Percentiles rank a stretch among this genome's conserved stretches.
These are phyloP conservation scores for Phytophthora tentaculata DNA, from an alignment of 352 stramenopile genomes.

Conservation along the genomic window DNA sequence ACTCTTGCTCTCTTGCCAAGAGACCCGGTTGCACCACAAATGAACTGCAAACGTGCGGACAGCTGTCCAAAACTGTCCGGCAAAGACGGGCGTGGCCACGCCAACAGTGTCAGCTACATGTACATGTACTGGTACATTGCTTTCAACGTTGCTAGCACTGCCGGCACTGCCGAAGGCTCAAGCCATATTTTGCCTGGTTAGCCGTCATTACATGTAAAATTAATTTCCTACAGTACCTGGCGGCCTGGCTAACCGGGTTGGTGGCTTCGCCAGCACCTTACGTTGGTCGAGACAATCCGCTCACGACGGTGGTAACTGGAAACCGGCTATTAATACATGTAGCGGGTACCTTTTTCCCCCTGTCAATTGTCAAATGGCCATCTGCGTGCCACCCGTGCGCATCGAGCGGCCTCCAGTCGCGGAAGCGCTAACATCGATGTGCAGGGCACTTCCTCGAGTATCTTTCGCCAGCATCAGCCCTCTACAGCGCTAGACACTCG, in stretches of 20 bases:
- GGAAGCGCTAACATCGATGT: slow-evolving; percentile 32
- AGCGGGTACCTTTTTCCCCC: slow-evolving; percentile 15
- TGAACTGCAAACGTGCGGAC: slow-evolving; percentile 15
- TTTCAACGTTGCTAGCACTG: background rate
- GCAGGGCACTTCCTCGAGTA: slow-evolving; percentile 33
- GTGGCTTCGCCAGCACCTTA: slow-evolving; percentile 2
- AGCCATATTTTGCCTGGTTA: too few relatives aligned
- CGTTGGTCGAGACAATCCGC: slow-evolving; percentile 4
- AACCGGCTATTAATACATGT: too few relatives aligned
- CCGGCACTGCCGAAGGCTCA: too few relatives aligned
- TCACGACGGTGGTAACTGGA: slow-evolving; percentile 18
- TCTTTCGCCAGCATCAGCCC: slow-evolving; percentile 22
- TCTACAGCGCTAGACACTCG: slow-evolving; percentile 18
- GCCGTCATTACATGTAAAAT: too few relatives aligned
- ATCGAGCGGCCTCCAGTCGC: slow-evolving; percentile 9
- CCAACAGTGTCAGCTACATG: too few relatives aligned
- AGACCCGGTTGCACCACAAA: slow-evolving; percentile 24
- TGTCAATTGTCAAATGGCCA: slow-evolving; percentile 26
- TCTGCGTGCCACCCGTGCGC: slow-evolving; percentile 22
- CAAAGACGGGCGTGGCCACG: slow-evolving; percentile 5
- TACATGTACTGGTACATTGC: too few relatives aligned
- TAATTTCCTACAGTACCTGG: too few relatives aligned
- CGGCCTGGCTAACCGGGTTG: background rate
- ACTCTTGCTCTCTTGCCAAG: too few relatives aligned
- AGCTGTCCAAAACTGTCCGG: slow-evolving; percentile 23